Conservation (phyloP, 371 early-diverging fungal genomes). For the Mucor saturninus region DNA sequence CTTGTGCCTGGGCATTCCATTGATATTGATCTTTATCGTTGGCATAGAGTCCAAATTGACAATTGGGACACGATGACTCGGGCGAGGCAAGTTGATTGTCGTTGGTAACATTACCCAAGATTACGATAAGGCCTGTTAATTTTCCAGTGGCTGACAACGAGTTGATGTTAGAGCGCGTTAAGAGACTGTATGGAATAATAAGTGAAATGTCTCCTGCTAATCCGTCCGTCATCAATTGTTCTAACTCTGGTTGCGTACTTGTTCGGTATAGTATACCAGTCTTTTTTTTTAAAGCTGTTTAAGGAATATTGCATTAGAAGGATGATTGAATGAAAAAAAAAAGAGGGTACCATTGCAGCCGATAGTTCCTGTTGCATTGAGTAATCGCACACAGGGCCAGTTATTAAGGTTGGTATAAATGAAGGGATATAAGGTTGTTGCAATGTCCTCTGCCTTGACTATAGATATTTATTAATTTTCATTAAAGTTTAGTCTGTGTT, state of each 20-base stretch:
- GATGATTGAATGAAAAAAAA: neutral
- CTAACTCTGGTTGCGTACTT: conserved; percentile 54
- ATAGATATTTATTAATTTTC: neutral
- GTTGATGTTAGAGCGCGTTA: conserved; percentile 47
- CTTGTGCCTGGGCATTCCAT: conserved; percentile 80
- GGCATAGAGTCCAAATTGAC: conserved; percentile 73
- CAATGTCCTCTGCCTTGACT: conserved; percentile 44
- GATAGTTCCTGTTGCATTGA: conserved; percentile 59
- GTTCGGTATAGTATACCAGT: conserved; percentile 68
- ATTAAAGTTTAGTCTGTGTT: too few relatives aligned
- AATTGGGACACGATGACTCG: conserved; percentile 73
- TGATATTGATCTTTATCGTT: conserved; percentile 48
- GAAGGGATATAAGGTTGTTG: conserved; percentile 51
- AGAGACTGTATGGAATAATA: conserved; percentile 64
- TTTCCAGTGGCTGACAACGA: conserved; percentile 21
- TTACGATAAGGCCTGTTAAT: conserved; percentile 36
- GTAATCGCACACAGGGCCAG: conserved; percentile 65
- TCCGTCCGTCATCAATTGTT: conserved; percentile 39
- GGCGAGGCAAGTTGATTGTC: conserved; percentile 45
- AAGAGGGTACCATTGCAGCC: conserved; percentile 62
- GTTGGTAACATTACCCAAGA: conserved; percentile 16
- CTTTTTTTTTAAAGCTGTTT: conserved; percentile 29
- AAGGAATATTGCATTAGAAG: neutral
- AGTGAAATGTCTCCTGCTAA: conserved; percentile 55
- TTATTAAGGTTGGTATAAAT: conserved; percentile 60